These are phyloP conservation scores for Kwoniella europaea DNA, from an alignment of 768 basidiomycete genomes.

Conservation along the genomic window DNA sequence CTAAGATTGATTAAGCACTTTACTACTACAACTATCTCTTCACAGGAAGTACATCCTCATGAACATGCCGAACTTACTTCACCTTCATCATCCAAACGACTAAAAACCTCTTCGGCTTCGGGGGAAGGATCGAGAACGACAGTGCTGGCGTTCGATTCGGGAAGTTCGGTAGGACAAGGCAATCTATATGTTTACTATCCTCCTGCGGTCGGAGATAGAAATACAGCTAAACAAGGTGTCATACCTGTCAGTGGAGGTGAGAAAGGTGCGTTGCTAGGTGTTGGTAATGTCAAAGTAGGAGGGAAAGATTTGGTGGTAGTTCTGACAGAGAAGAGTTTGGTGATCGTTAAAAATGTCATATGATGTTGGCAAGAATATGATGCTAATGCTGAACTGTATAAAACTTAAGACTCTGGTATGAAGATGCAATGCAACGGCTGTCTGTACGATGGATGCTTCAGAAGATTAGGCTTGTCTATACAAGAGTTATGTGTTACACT, in stretches of 20 bases:
- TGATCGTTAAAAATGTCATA: constrained; percentile 59
- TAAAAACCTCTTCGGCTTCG: background rate
- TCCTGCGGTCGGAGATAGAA: constrained; percentile 59
- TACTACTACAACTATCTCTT: constrained; percentile 45
- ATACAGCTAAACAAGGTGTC: constrained; percentile 75
- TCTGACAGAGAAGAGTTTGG: constrained; percentile 75
- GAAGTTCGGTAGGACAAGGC: constrained; percentile 66
- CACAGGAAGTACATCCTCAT: constrained; percentile 22
- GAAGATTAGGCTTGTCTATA: no score
- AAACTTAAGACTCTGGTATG: no score
- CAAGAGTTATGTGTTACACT: background rate
- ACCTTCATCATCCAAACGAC: constrained; percentile 7
- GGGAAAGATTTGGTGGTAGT: constrained; percentile 62
- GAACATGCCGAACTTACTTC: constrained; percentile 12
- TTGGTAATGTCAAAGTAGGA: constrained; percentile 63
- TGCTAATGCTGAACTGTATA: no score
- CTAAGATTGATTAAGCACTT: constrained; percentile 83
- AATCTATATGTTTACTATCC: constrained; percentile 86
- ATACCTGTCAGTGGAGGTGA: constrained; percentile 73
- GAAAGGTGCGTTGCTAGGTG: constrained; percentile 78
- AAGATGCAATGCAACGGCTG: no score
- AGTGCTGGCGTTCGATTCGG: constrained; percentile 78
- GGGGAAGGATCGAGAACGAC: constrained; percentile 19
- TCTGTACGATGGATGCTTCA: no score
- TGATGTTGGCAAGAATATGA: background rate